These are phyloP conservation scores for Jamesozyma piceae DNA, from an alignment of 805 yeast species.

Conservation along the genomic window DNA sequence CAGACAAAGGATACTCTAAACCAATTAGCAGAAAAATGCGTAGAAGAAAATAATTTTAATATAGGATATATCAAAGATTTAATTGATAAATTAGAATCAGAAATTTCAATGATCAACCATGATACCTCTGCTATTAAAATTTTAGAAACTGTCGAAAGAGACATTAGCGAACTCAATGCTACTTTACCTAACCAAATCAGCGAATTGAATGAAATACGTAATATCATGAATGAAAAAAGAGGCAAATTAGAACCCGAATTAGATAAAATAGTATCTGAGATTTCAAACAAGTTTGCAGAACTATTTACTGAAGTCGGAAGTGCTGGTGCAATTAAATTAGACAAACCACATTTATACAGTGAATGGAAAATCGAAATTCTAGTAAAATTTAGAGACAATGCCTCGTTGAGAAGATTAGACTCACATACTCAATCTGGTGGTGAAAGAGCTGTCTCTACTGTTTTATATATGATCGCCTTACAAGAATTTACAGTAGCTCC, in stretches of 20 bases:
- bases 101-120: constrained; percentile 30
- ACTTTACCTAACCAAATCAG: constrained; percentile 17
- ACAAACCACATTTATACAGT: constrained; percentile 38
- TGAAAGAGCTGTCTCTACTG: constrained; percentile 91
- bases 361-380: constrained; percentile 80
- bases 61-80: constrained; percentile 32
- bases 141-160: constrained; percentile 24
- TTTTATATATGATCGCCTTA: constrained; percentile 77
- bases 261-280: constrained; percentile 39
- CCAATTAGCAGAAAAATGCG: constrained; percentile 34
- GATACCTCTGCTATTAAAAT: constrained; percentile 33
- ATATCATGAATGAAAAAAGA: constrained; percentile 33
- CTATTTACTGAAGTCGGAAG: constrained; percentile 71
- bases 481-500: constrained; percentile 87
- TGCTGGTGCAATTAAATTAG: constrained; percentile 68
- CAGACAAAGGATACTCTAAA: constrained; percentile 35
- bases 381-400: constrained; percentile 76
- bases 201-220: constrained; percentile 24
- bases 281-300: constrained; percentile 55
- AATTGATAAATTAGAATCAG: constrained; percentile 41
- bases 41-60: constrained; percentile 31
- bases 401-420: constrained; percentile 61
- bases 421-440: constrained; percentile 96
- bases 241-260: constrained; percentile 56
- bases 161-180: constrained; percentile 15